Evolutionary conservation across 2,329 filamentous ascomycete species (phyloP), one percentile per base, ranked within the genome.

Genomic region (Diaporthe vaccinii): DNA sequence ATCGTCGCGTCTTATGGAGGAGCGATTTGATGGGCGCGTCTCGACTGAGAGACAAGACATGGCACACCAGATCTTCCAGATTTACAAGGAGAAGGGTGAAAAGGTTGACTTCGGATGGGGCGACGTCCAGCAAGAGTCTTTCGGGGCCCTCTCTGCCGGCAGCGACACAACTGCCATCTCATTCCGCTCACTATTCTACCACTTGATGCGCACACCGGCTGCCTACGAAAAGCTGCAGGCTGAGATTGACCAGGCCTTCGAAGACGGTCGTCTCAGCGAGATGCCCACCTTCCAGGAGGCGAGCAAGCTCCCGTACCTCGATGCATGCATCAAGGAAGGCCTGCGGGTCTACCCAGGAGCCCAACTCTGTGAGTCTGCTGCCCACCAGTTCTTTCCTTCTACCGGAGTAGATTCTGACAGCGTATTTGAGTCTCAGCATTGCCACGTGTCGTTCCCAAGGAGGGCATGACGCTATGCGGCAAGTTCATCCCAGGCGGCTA

Each of bases 81-180:
- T 59, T 59, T 59, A 36, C 34, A 39, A 59, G 9, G 57, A 59
- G 20, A 59, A 59, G 57, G 57, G 57, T 2, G 57, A 59, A 8
- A 59, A 59, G 57, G 57, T n/a, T 14, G 57, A 59, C 31, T 59
- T 39, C 31, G 57, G 57, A n/a, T 59, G 57, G 57, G 57, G 31
- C 20, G 57, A 59, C 39, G 57, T 59, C 31, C 57, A 59, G 31
- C 57, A 59, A 7, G 57, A 59, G 57, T 59, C 57, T 25, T 36
- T 59, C 20, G 34, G 57, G 1, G 57, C 57, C 14, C 57, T 82
- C 25, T 74, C 78, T 59, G 81, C 79, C 9, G 92, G 92, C 7
- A 90, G 88, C 2, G 78, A 80, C 65, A 80, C 79, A 1, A 76
- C 80, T 14, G 58, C 78, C 1, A 75, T 74, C 25, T 78, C 69